Evolutionary conservation across 2,329 filamentous ascomycete species (phyloP).

Genomic region (Pyrenochaeta sp.): DNA sequence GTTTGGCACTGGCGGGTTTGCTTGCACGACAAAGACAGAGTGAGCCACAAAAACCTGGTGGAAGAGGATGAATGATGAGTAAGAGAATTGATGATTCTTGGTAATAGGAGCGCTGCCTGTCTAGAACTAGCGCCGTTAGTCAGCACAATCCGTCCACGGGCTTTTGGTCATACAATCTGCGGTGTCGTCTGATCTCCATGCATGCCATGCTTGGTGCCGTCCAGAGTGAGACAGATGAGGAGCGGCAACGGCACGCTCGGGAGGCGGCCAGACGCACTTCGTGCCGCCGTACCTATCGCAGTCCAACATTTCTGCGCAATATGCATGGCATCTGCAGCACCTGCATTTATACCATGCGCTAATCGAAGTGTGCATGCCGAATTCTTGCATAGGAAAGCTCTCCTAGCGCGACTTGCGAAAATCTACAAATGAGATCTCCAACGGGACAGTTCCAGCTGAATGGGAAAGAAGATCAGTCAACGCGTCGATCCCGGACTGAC

Average conservation of each 20-base stretch:
- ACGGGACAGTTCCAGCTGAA: neutral
- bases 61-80: slow-evolving; percentile 22
- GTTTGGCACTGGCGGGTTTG: slow-evolving; percentile 2
- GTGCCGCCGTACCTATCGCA: slow-evolving; percentile 1
- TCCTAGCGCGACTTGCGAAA: neutral
- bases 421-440: neutral
- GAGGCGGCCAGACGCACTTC: slow-evolving; percentile 1
- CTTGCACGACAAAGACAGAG: slow-evolving; percentile 5
- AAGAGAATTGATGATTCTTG: slow-evolving; percentile 27
- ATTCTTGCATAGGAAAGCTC: neutral
- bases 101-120: slow-evolving; percentile 13
- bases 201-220: neutral
- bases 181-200: slow-evolving; percentile 5
- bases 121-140: slow-evolving; percentile 20
- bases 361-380: neutral
- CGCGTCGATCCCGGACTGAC: neutral
- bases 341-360: neutral
- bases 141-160: slow-evolving; percentile 7
- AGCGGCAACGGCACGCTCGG: slow-evolving; percentile 6
- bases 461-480: neutral
- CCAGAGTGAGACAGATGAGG: slow-evolving; percentile 1
- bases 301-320: neutral
- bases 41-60: slow-evolving; percentile 9
- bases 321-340: neutral
- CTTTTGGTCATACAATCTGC: slow-evolving; percentile 7